Conservation (phyloP, 2,329 filamentous ascomycete genomes). For the Plenodomus lindquistii region DNA sequence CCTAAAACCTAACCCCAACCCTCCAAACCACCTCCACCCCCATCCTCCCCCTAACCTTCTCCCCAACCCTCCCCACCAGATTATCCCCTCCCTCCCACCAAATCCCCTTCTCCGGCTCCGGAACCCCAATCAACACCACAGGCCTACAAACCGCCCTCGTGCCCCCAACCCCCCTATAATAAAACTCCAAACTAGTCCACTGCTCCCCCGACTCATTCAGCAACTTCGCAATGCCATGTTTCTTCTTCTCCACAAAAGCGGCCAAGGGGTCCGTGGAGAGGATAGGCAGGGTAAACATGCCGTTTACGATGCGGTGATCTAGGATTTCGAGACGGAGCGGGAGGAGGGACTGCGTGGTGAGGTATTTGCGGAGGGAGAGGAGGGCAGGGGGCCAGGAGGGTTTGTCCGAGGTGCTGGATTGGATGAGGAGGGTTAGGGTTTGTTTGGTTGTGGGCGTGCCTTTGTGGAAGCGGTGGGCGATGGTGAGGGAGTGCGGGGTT, state of each 20-base stretch:
- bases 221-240: not conserved
- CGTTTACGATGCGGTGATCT: conserved; percentile 4
- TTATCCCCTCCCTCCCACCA: conserved; percentile 3
- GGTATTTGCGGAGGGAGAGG: conserved; percentile 1
- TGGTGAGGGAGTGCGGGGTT: not conserved
- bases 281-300: conserved; percentile 5
- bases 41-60: conserved; percentile 3
- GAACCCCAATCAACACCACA: conserved; percentile 5
- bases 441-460: not conserved
- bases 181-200: conserved; percentile 10
- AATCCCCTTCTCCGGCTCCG: not conserved
- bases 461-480: conserved; percentile 6
- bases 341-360: not conserved
- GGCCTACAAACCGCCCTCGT: conserved; percentile 4
- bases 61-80: not conserved
- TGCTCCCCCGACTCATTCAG: conserved; percentile 1
- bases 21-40: conserved; percentile 6
- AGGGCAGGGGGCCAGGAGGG: conserved; percentile 1
- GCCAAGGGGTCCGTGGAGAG: not conserved
- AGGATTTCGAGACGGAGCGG: conserved; percentile 9
- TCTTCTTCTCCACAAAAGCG: not conserved
- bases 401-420: not conserved
- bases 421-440: conserved; percentile 10
- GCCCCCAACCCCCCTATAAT: not conserved
- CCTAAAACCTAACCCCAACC: not conserved